Percentiles rank a stretch among this genome's conserved stretches.
Evolutionary conservation across 495 filamentous ascomycete genomes (phyloP).

Genomic region (Cladorrhinum samala): DNA sequence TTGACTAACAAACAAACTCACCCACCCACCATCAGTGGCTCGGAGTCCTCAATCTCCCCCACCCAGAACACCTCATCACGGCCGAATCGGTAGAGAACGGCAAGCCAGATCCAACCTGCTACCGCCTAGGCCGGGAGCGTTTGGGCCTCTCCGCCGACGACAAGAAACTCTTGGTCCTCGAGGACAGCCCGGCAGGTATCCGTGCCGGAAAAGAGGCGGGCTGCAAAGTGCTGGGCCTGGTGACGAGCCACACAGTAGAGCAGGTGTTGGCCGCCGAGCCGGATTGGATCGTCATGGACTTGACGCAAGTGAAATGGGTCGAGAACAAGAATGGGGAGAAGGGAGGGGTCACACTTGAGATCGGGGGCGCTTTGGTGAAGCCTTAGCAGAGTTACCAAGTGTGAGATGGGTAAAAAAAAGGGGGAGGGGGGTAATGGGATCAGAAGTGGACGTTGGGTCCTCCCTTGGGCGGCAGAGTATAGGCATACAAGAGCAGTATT

Average conservation of each 20-base stretch:
- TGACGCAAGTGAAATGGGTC: constrained; percentile 62
- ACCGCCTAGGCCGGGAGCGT: constrained; percentile 60
- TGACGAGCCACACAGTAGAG: constrained; percentile 73
- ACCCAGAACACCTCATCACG: constrained; percentile 66
- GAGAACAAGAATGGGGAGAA: constrained; percentile 34
- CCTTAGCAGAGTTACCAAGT: background rate
- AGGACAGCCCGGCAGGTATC: constrained; percentile 93
- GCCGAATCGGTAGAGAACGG: constrained; percentile 82
- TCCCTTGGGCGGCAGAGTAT: too few relatives aligned
- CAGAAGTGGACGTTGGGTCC: too few relatives aligned
- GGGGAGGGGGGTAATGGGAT: background rate
- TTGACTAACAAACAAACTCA: too few relatives aligned
- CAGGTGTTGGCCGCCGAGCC: constrained; percentile 67
- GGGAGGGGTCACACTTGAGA: constrained; percentile 42
- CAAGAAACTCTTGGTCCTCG: constrained; percentile 65
- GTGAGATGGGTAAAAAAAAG: background rate
- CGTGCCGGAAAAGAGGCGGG: constrained; percentile 80
- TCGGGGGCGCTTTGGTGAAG: constrained; percentile 36
- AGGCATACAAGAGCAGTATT: too few relatives aligned
- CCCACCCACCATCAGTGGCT: too few relatives aligned
- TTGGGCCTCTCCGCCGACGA: constrained; percentile 45
- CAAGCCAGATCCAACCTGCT: constrained; percentile 87
- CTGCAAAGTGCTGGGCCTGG: constrained; percentile 80
- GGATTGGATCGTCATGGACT: constrained; percentile 82
- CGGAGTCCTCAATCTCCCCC: constrained; percentile 64